Percentiles rank a stretch among this genome's conserved stretches.
These are phyloP conservation scores for Scheffersomyces stipitis DNA, from an alignment of 805 yeast genomes.

Conservation along the genomic window DNA sequence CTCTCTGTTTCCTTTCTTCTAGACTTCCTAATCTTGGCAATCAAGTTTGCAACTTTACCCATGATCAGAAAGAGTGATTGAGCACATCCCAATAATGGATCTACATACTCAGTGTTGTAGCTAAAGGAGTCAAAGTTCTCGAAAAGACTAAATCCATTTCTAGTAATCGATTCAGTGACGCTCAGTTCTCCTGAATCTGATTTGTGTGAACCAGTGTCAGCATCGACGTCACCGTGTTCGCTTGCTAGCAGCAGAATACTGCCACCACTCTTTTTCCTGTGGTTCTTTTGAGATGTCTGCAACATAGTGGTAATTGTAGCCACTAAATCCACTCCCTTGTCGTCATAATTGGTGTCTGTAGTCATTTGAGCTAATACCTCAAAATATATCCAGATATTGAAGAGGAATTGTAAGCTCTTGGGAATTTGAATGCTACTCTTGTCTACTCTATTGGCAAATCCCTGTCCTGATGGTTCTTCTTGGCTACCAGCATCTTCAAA, in stretches of 20 bases:
- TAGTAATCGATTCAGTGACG: neutral
- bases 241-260: neutral
- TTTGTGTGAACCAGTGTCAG: conserved; percentile 8
- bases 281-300: conserved; percentile 20
- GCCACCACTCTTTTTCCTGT: conserved; percentile 7
- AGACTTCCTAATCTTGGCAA: conserved; percentile 46
- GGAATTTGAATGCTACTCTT: conserved; percentile 25
- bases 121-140: conserved; percentile 35
- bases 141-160: conserved; percentile 31
- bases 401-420: conserved; percentile 48
- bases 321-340: conserved; percentile 41
- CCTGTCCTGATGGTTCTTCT: conserved; percentile 2
- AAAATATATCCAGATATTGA: conserved; percentile 66
- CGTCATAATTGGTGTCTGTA: conserved; percentile 46
- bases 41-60: conserved; percentile 61
- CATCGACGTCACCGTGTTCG: conserved; percentile 2
- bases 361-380: conserved; percentile 70
- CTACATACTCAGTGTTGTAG: conserved; percentile 44
- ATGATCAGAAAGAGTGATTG: conserved; percentile 63
- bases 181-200: conserved; percentile 29
- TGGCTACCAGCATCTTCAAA: too few relatives aligned
- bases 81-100: conserved; percentile 67
- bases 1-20: conserved; percentile 16
- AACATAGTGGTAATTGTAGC: conserved; percentile 38
- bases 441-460: conserved; percentile 4